Base-by-base conservation (phyloP, 371 early-diverging fungal genomes). In the Dinochytrium kinnereticum region DNA sequence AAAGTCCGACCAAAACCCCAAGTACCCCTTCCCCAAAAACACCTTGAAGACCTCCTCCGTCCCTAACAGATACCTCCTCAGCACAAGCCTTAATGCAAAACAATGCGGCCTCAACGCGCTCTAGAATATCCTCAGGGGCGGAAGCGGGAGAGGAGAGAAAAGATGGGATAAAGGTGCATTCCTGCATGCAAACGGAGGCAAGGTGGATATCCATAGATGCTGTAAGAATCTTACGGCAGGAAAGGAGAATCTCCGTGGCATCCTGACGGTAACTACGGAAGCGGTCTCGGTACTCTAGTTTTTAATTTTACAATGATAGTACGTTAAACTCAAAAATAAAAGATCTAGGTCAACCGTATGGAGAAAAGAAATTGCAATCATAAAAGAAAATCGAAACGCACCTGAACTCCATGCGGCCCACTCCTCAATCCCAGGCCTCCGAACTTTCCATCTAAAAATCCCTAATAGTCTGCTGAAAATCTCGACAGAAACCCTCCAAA, bases 181-280 rank as follows among this genome's bases (percentile, higher is more conserved):
- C 55, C 24, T 69, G 26, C 31, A 80, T 59, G n/a, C 81, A 83
- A 21, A 87, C 80, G 19, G 90, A 86, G 2, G 91, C 80, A 19
- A 92, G 73, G 39, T 86, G 83, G 0, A 83, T 75, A 36, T 91
- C 77, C 82, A 92, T 88, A 21, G 86, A 85, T n/a, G 82, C 84
- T 38, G 89, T 88, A 15, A 94, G 80, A 13, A 92, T 87, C 71
- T 87, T 88, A 75, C 91, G 91, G 21, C 91, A 88, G 69, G 89
- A 87, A 59, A 92, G 86, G 69, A 94, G 79, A 10, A 91, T 89
- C 59, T 95, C 95, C 2, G 90, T 90, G 31, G 90, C 82, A 78
- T 93, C 93, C 28, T 91, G 85, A 34, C 94, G 90, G 76, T 89
- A 92, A 21, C 82, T 82, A n/a, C 79, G 77, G 74, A 92, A 94